Percentiles rank a stretch among this genome's conserved stretches.
phyloP scores from a whole-genome alignment of 2,329 filamentous ascomycete genomes.

The Teratosphaeria zuluensis region DNA sequence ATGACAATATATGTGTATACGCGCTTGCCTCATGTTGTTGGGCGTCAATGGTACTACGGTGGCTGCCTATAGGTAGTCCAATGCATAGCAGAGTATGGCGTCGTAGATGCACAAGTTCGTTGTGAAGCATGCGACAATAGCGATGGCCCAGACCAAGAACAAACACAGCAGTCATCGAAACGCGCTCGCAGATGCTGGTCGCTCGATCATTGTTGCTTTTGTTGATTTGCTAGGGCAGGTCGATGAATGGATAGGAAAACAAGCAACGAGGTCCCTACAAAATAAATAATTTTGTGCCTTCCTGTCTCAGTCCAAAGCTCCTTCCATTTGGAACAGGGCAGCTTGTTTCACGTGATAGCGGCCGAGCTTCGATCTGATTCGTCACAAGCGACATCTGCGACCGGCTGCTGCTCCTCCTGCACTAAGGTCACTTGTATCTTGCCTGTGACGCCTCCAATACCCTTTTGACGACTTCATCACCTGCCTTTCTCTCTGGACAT shows the following conservation, averaged over 20 bases:
- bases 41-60: no score
- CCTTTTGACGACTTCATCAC: neutral
- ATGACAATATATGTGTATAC: no score
- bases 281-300: neutral
- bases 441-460: neutral
- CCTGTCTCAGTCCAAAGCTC: neutral
- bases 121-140: no score
- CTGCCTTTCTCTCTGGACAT: neutral
- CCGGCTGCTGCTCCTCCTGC: neutral
- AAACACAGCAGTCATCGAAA: no score
- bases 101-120: no score
- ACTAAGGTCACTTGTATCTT: conserved; percentile 1
- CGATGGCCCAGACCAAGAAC: no score
- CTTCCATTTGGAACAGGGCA: neutral
- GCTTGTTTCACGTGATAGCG: neutral
- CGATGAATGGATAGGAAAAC: neutral
- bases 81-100: no score
- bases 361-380: neutral
- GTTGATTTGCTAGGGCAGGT: neutral
- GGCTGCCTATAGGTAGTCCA: no score
- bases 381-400: neutral
- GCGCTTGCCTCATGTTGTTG: no score
- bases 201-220: neutral
- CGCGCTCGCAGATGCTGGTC: no score
- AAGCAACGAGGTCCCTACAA: neutral